A percentile compares a stretch with the other conserved stretches of the same genome.
Evolutionary conservation across 116 monocot species (phyloP).

Genomic region (Cymodocea nodosa): DNA sequence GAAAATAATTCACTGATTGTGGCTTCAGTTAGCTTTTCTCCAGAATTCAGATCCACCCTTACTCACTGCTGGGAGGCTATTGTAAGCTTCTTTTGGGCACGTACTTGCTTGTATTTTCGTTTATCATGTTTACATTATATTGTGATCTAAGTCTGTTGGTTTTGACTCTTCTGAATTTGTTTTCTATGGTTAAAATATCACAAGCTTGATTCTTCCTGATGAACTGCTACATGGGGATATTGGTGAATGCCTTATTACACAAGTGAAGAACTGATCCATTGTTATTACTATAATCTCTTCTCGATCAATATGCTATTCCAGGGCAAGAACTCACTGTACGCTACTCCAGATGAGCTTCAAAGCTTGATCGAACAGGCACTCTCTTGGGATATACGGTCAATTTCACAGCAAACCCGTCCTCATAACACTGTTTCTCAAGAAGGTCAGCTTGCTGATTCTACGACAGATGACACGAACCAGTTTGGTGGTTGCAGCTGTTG

Average conservation of each 20-base stretch:
- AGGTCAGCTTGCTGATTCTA: background rate
- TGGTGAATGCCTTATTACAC: too few relatives aligned
- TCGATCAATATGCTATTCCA: slow-evolving; percentile 16
- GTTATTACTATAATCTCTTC: too few relatives aligned
- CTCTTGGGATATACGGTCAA: slow-evolving; percentile 79
- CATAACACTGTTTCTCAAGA: slow-evolving; percentile 11
- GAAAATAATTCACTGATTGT: slow-evolving; percentile 39
- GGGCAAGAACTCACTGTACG: slow-evolving; percentile 60
- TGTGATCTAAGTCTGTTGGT: background rate
- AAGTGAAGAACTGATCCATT: too few relatives aligned
- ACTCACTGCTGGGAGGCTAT: slow-evolving; percentile 44
- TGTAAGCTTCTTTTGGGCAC: slow-evolving; percentile 27
- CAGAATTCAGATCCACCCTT: slow-evolving; percentile 49
- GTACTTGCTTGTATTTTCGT: background rate
- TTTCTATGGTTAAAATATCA: too few relatives aligned
- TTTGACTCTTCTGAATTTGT: too few relatives aligned
- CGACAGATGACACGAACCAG: background rate
- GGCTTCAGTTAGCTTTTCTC: slow-evolving; percentile 48
- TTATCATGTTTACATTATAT: background rate
- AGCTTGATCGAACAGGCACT: slow-evolving; percentile 64
- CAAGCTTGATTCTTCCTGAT: too few relatives aligned
- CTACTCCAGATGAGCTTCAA: slow-evolving; percentile 48
- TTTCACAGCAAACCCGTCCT: slow-evolving; percentile 51
- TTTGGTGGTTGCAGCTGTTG: background rate
- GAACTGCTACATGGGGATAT: too few relatives aligned